Evolutionary conservation across 2,329 filamentous ascomycete genomes (phyloP).

Genomic region (Lachnellula hyalina): DNA sequence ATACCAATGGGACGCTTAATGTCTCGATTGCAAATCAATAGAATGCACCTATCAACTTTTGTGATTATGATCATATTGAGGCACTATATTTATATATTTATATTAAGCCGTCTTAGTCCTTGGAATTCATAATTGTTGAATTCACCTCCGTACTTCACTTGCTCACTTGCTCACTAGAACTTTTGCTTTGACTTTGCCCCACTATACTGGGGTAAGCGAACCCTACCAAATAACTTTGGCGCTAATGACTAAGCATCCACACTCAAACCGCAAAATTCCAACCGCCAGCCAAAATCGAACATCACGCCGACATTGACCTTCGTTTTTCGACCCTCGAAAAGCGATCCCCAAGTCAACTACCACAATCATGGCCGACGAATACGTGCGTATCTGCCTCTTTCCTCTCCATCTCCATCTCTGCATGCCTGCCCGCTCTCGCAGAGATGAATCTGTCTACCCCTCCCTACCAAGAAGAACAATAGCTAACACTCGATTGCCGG

Average conservation of each 20-base stretch:
- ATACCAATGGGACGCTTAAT: too few relatives aligned
- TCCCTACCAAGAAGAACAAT: slow-evolving; percentile 1
- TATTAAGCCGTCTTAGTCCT: too few relatives aligned
- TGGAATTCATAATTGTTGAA: too few relatives aligned
- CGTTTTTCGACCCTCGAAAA: slow-evolving; percentile 29
- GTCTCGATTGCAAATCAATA: too few relatives aligned
- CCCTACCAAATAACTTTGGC: not conserved
- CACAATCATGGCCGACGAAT: slow-evolving; percentile 79
- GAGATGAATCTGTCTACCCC: not conserved
- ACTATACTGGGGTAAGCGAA: slow-evolving; percentile 3
- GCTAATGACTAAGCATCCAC: slow-evolving; percentile 13
- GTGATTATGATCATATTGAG: too few relatives aligned
- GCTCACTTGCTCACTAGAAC: too few relatives aligned
- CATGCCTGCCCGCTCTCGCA: not conserved
- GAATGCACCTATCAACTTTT: too few relatives aligned
- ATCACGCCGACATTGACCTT: slow-evolving; percentile 16
- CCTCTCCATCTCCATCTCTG: not conserved
- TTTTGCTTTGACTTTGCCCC: too few relatives aligned
- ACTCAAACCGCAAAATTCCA: slow-evolving; percentile 10
- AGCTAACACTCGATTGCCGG: slow-evolving; percentile 32
- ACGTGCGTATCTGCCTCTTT: slow-evolving; percentile 49
- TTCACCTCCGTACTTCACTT: too few relatives aligned
- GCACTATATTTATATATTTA: too few relatives aligned
- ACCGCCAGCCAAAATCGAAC: slow-evolving; percentile 5
- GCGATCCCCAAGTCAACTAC: slow-evolving; percentile 26